Evolutionary conservation across 768 basidiomycete genomes (phyloP), one percentile per base, ranked within the genome.

Genomic region (Amanita muscaria): DNA sequence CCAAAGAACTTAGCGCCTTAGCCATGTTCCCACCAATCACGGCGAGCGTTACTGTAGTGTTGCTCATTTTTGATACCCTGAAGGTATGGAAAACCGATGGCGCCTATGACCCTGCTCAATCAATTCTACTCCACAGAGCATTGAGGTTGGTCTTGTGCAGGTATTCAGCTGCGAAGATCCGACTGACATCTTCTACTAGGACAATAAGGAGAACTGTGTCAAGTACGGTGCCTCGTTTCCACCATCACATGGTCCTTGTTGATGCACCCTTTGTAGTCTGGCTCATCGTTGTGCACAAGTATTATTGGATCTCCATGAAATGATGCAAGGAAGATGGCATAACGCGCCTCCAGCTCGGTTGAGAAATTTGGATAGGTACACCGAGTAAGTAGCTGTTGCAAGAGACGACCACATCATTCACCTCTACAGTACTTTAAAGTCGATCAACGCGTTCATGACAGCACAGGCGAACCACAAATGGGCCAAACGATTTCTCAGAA

Each of bases 281-380:
- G 69, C 67, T 3, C 56, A 62, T 27, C 62, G 71, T 7, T 69
- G 70, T 18, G 60, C 68, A 11, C 57, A 65, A 12, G 61, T 74
- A 24, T 44, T 74, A 22, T 49, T 67, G 19, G 65, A 73, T 38
- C 65, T 74, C 24, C 60, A 66, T 14, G 61, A 65, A 37, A 68
- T 71, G 25, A 73, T 75, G 70, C 57, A 55, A 7, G 71, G 64
- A 25, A 57, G 64, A 36, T 70, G 67, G 65, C 63, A 69, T n/a
- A 54, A 58, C 29, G 69, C 71, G 1, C 69, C 73, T 0, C 56
- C 59, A 18, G 52, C 60, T 4, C 52, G 74, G 14, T 42, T 69
- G 7, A 64, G 59, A 40, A 72, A 69, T 40, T 38, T 74, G 22
- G 53, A 56, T 21, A 63, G 61, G 42, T 72, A 73, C 30, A 65